Evolutionary conservation across 2,329 filamentous ascomycete species (phyloP), one percentile per base, ranked within the genome.

Genomic region (Fusarium sambucinum): DNA sequence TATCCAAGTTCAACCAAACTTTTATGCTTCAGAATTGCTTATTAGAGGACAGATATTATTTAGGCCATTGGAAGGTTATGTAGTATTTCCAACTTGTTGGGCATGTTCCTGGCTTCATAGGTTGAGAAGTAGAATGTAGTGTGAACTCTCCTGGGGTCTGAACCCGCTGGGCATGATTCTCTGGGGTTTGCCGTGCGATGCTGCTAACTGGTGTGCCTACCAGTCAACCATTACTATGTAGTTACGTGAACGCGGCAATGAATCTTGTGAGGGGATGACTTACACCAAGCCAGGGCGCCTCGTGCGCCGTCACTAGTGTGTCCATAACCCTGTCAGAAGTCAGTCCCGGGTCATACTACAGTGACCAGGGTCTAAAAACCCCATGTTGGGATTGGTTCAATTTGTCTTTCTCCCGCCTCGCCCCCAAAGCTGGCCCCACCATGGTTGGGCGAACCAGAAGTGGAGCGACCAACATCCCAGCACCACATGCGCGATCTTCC

Each of bases 401-500:
- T 37, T 11, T 27, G 52, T 54, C 60, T 27, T 55, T 42, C 45
- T 21, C 50, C 44, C 38, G 46, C 55, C 59, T 70, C 58, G 59
- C 63, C 63, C 66, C 54, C 67, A 53, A 59, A 58, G 58, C 47
- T 64, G 41, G 41, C 55, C 32, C 48, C 64, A 45, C 44, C 47
- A 40, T 59, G 46, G 55, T 68, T 68, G 58, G 64, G 68, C 66
- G 61, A 66, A 46, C 66, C 53, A 59, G 46, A 46, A 66, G 60
- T 53, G 53, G 65, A 68, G 63, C 54, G 44, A 61, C 59, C 60
- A 72, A 69, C 53, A 72, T 58, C 70, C 69, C 63, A 64, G 65
- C 52, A 72, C 65, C 70, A 66, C 72, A 77, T 75, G 75, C 73
- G 75, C 74, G 75, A 77, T 77, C 75, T 76, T 77, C 75, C 74